Percentiles rank a stretch among this genome's conserved stretches.
phyloP scores from a whole-genome alignment of 2,329 filamentous ascomycete species.

The Aureobasidium sp. region DNA sequence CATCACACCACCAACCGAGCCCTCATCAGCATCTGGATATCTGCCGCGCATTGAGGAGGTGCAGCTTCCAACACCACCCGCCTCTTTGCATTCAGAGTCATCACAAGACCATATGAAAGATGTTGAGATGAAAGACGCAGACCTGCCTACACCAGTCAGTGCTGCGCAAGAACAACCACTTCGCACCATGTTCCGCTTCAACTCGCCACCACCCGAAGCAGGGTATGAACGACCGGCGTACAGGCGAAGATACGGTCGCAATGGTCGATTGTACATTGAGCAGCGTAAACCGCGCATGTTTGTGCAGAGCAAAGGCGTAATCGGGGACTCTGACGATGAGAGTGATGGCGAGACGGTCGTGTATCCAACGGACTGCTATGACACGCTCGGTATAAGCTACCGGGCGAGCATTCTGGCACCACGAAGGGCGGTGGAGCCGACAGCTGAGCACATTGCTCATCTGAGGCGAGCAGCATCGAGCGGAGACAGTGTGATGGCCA shows the following conservation, averaged over 20 bases:
- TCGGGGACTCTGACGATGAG: conserved; percentile 81
- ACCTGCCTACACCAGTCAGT: conserved; percentile 22
- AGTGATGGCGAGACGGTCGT: conserved; percentile 69
- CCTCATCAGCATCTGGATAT: conserved; percentile 24
- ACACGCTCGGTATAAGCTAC: conserved; percentile 51
- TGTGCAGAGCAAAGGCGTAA: conserved; percentile 26
- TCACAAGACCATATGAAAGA: conserved; percentile 34
- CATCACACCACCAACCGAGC: conserved; percentile 68
- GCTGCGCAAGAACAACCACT: conserved; percentile 22
- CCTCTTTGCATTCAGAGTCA: conserved; percentile 38
- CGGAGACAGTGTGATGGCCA: conserved; percentile 18
- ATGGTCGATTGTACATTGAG: conserved; percentile 83
- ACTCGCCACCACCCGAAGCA: conserved; percentile 19
- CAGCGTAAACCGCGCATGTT: conserved; percentile 31
- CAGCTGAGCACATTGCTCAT: conserved; percentile 11
- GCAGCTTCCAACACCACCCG: conserved; percentile 41
- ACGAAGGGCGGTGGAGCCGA: conserved; percentile 13
- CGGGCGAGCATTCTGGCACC: conserved; percentile 42
- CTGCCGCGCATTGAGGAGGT: conserved; percentile 24
- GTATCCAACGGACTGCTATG: conserved; percentile 67
- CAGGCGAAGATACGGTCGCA: conserved; percentile 74
- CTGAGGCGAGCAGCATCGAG: conserved; percentile 10
- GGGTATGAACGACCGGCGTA: conserved; percentile 52
- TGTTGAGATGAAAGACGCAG: conserved; percentile 31
- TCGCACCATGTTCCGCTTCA: conserved; percentile 19